Percentiles rank a stretch among this genome's conserved stretches.
These are phyloP conservation scores for Oryza glaberrima DNA, from an alignment of 176 grass and related monocot genomes.

Conservation along the genomic window DNA sequence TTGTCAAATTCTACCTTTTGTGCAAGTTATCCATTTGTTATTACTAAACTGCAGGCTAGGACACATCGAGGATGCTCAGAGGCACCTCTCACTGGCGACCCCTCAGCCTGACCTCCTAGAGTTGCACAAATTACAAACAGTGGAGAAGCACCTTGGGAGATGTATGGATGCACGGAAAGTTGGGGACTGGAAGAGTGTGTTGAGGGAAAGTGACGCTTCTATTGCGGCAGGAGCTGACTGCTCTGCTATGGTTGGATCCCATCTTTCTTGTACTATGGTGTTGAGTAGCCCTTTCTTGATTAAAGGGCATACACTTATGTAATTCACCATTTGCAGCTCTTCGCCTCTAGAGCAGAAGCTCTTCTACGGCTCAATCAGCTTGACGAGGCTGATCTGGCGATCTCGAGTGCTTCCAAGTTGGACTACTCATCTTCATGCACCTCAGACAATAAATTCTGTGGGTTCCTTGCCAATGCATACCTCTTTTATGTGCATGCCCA, in stretches of 20 bases:
- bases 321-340: conserved; percentile 61
- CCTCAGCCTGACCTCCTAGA: conserved; percentile 80
- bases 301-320: conserved; percentile 4
- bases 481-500: conserved; percentile 76
- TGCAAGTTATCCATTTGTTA: conserved; percentile 28
- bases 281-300: conserved; percentile 10
- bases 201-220: conserved; percentile 77
- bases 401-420: conserved; percentile 82
- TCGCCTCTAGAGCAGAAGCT: conserved; percentile 82
- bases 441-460: conserved; percentile 74
- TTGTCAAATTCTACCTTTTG: conserved; percentile 16
- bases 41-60: conserved; percentile 70
- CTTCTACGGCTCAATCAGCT: conserved; percentile 73
- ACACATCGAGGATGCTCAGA: conserved; percentile 83
- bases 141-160: conserved; percentile 86
- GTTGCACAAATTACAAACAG: conserved; percentile 75
- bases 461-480: conserved; percentile 71
- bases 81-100: conserved; percentile 64
- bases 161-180: conserved; percentile 70
- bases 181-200: conserved; percentile 80
- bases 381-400: conserved; percentile 73
- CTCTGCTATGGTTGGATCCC: conserved; percentile 66
- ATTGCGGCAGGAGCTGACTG: conserved; percentile 89
- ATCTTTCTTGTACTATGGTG: not conserved
- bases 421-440: conserved; percentile 63